Percentiles rank a stretch among this genome's conserved stretches.
phyloP scores from a whole-genome alignment of 2,329 filamentous ascomycete genomes.

The Sporothrix brunneoviolacea region DNA sequence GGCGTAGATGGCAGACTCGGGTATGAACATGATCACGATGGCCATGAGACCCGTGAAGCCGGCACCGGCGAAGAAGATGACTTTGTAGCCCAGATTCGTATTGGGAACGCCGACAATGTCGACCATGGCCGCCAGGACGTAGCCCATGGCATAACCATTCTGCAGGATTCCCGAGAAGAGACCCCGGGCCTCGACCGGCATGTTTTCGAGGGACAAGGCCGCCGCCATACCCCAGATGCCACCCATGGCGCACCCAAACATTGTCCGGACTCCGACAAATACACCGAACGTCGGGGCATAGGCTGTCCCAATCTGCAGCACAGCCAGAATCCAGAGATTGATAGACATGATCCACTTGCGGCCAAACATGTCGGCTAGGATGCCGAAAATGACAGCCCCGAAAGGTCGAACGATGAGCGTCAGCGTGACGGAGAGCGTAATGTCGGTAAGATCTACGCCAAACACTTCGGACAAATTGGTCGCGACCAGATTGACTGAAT shows the following conservation, averaged over 20 bases:
- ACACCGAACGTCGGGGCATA: conserved; percentile 61
- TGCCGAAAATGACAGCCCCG: conserved; percentile 48
- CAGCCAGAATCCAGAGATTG: conserved; percentile 60
- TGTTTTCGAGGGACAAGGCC: conserved; percentile 71
- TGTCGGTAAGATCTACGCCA: conserved; percentile 34
- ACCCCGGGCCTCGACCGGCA: conserved; percentile 60
- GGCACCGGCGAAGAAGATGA: conserved; percentile 84
- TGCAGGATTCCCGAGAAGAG: conserved; percentile 71
- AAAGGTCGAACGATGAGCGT: conserved; percentile 56
- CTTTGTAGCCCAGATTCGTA: conserved; percentile 73
- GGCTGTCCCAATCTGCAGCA: conserved; percentile 57
- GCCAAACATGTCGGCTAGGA: conserved; percentile 50
- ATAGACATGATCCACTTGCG: conserved; percentile 69
- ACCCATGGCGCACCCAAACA: conserved; percentile 79
- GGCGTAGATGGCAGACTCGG: conserved; percentile 68
- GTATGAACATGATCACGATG: conserved; percentile 66
- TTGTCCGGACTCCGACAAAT: conserved; percentile 66
- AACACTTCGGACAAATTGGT: not conserved
- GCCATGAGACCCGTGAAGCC: conserved; percentile 76
- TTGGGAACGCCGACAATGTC: conserved; percentile 64
- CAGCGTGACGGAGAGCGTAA: conserved; percentile 59
- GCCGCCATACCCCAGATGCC: conserved; percentile 73
- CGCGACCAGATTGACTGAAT: conserved; percentile 2
- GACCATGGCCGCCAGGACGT: conserved; percentile 55
- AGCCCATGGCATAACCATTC: conserved; percentile 64